Evolutionary conservation across 176 grass and related monocot species (phyloP).

Genomic region (Calamus simplicifolius): DNA sequence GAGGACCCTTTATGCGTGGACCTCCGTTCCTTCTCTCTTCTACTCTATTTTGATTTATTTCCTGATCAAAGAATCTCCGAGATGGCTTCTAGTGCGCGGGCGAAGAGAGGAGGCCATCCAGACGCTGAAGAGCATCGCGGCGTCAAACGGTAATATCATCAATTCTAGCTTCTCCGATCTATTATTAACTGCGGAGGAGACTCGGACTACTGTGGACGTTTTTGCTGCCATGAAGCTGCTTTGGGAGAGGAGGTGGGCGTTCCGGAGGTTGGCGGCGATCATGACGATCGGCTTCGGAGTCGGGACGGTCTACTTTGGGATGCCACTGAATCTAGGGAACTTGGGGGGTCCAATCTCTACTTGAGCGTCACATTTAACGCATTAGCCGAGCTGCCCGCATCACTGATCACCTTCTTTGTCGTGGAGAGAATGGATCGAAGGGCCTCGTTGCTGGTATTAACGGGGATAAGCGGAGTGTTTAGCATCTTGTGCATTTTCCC

Average conservation of each 20-base stretch:
- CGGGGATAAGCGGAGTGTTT: slow-evolving; percentile 26
- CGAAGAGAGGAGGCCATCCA: slow-evolving; percentile 65
- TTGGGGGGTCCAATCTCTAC: slow-evolving; percentile 70
- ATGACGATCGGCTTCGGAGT: slow-evolving; percentile 59
- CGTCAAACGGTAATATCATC: slow-evolving; percentile 37
- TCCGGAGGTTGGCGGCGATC: slow-evolving; percentile 50
- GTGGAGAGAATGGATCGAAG: slow-evolving; percentile 49
- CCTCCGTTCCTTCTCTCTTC: slow-evolving; percentile 48
- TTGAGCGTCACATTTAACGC: slow-evolving; percentile 79
- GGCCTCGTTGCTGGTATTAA: slow-evolving; percentile 36
- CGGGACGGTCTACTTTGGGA: slow-evolving; percentile 79
- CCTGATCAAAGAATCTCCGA: slow-evolving; percentile 65
- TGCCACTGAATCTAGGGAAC: slow-evolving; percentile 89
- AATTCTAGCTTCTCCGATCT: slow-evolving; percentile 79
- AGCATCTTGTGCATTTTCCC: slow-evolving; percentile 53
- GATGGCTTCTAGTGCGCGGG: slow-evolving; percentile 86
- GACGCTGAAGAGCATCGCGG: slow-evolving; percentile 39
- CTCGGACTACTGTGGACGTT: neutral
- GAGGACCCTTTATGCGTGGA: slow-evolving; percentile 69
- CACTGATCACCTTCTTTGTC: slow-evolving; percentile 40
- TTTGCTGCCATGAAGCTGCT: slow-evolving; percentile 45
- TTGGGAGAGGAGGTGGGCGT: slow-evolving; percentile 55
- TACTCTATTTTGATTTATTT: slow-evolving; percentile 47
- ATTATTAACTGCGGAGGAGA: slow-evolving; percentile 28
- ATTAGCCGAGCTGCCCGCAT: slow-evolving; percentile 55